Evolutionary conservation across 495 filamentous ascomycete species (phyloP), one percentile per base, ranked within the genome.

Genomic region (Annulohypoxylon maeteangense): DNA sequence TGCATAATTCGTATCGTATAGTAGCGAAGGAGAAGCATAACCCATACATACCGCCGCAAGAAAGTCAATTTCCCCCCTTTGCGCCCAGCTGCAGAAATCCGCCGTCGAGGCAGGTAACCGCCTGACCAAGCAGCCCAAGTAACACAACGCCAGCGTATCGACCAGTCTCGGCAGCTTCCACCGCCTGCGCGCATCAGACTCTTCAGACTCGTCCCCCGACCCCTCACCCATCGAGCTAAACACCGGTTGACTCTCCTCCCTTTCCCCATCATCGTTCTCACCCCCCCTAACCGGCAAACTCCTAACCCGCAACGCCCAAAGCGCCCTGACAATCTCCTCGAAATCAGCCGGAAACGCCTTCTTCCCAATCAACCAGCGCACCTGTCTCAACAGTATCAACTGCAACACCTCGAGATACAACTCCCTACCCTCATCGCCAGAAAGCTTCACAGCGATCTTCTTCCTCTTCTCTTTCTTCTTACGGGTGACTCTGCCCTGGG

Each of bases 361-460:
- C 44, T 75, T 57, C 14, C 72, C n/a, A 47, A 85, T 76, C 56
- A 88, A 65, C 83, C 83, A 82, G 16, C 38, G 27, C 22, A 84
- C 65, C 64, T 84, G 82, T 36, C 74, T 78, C 18, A 81, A 55
- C 32, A 82, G 60, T 29, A 99, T 87, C n/a, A 98, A 80, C 79
- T 98, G 95, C 58, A 93, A 88, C 71, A 86, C 90, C 76, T 95
- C 90, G 38, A 99, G 81, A 78, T 90, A 97, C n/a, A 97, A 85
- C 66, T 91, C 87, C 59, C 86, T 85, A 25, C 90, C 94, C 44
- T 87, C 81, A 51, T 83, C 82, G 56, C 93, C 93, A 7, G 80
- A 76, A 56, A 89, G 72, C 80, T 88, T 80, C 87, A 87, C 87
- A 45, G 83, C 84, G 58, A 85, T 84, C 64, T 85, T 88, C 72